A percentile compares a stretch with the other conserved stretches of the same genome.
These are phyloP conservation scores for Barnettozyma vustinii DNA, from an alignment of 805 yeast species.

Conservation along the genomic window DNA sequence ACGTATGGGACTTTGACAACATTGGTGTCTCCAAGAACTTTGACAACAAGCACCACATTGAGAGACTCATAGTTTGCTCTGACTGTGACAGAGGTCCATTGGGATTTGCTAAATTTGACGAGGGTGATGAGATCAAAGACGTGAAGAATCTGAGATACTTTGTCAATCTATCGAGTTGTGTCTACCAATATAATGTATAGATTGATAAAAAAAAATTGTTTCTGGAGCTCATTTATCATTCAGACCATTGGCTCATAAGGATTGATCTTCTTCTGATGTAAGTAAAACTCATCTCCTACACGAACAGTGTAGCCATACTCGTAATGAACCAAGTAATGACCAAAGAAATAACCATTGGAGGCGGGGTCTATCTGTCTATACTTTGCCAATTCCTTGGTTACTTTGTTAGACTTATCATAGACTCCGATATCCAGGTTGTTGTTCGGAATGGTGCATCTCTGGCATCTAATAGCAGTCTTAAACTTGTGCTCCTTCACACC, in stretches of 20 bases:
- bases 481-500: conserved; percentile 6
- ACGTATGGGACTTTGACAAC: conserved; percentile 78
- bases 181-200: conserved; percentile 27
- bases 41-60: conserved; percentile 28
- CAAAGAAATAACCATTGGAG: conserved; percentile 12
- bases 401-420: conserved; percentile 16
- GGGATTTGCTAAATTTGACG: conserved; percentile 52
- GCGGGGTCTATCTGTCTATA: conserved; percentile 19
- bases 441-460: conserved; percentile 21
- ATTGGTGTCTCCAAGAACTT: conserved; percentile 56
- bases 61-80: conserved; percentile 59
- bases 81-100: conserved; percentile 77
- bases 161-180: conserved; percentile 41
- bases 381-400: conserved; percentile 10
- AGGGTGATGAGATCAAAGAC: conserved; percentile 24
- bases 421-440: conserved; percentile 14
- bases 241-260: background rate
- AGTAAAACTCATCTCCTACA: conserved; percentile 16
- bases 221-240: background rate
- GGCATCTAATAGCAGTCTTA: conserved; percentile 16
- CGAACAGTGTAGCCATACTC: conserved; percentile 16
- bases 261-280: conserved; percentile 12
- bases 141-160: conserved; percentile 38
- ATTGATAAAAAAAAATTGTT: background rate
- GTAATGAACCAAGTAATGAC: conserved; percentile 17